A percentile compares a stretch with the other conserved stretches of the same genome.
Conservation (phyloP, 2,329 filamentous ascomycete species). For the Claviceps spartinae region DNA sequence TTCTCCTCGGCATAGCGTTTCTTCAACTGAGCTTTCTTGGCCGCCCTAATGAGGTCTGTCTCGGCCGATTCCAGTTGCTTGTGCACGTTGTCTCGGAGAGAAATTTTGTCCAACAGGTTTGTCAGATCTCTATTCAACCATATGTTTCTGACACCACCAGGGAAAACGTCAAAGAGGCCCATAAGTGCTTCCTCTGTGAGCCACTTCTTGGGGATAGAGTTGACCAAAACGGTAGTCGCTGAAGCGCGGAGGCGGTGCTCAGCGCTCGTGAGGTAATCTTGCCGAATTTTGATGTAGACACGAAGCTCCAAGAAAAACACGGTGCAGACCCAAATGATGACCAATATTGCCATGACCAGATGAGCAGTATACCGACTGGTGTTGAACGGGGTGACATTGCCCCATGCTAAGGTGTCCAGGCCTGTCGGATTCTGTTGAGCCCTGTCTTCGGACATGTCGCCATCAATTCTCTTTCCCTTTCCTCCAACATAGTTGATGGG, state of each 20-base stretch:
- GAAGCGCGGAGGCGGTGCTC: slow-evolving; percentile 89
- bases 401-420: slow-evolving; percentile 74
- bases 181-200: slow-evolving; percentile 67
- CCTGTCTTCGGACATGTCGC: slow-evolving; percentile 16
- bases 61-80: slow-evolving; percentile 64
- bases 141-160: slow-evolving; percentile 85
- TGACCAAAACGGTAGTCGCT: slow-evolving; percentile 88
- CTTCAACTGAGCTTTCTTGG: slow-evolving; percentile 68
- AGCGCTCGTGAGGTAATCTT: slow-evolving; percentile 87
- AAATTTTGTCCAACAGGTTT: slow-evolving; percentile 70
- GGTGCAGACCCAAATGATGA: slow-evolving; percentile 73
- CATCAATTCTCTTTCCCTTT: slow-evolving; percentile 39
- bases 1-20: slow-evolving; percentile 51
- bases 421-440: slow-evolving; percentile 32
- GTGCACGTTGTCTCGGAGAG: slow-evolving; percentile 58
- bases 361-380: slow-evolving; percentile 71
- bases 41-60: slow-evolving; percentile 67
- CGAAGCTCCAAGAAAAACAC: slow-evolving; percentile 78
- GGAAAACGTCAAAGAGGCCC: slow-evolving; percentile 87
- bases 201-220: slow-evolving; percentile 83
- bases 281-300: slow-evolving; percentile 82
- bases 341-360: slow-evolving; percentile 60
- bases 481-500: slow-evolving; percentile 72
- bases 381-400: slow-evolving; percentile 59
- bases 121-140: slow-evolving; percentile 93